Base-by-base conservation (phyloP, 2,329 filamentous ascomycete genomes). In the Tricladium varicosporioides region DNA sequence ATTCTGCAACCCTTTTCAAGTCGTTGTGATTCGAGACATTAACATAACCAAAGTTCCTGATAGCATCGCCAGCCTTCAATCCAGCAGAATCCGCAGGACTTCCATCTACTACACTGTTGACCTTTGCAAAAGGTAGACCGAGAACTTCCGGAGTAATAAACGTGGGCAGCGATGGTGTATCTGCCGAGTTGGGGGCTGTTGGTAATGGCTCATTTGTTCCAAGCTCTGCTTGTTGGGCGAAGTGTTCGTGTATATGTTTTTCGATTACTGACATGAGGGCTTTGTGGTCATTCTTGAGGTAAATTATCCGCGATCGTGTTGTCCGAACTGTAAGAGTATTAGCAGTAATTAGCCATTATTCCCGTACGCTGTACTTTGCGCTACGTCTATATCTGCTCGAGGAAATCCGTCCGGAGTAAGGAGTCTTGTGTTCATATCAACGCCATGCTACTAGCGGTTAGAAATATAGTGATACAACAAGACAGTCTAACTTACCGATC, bases 241-340 rank as follows among this genome's bases (percentile, higher is more conserved):
- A 96, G 70, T 94, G 89, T 63, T 89, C 86, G 70, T 97, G 91
- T n/a, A 99, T 81, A 48, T 86, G 86, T 68, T 87, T 87, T 73
- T 97, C 94, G 65, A 97, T 87, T 57, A 81, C 78, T 57, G 76
- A 75, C 92, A 97, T 97, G 45, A 97, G 76, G 42, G 86, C 85
- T 71, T 95, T 97, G 76, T 96, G 93, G 73, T 99, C 94, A 70
- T 97, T 97, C 63, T 89, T 87, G 42, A 97, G 80, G 64, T 87
- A 81, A 64, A 97, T 94, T 65, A 99, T 96, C 59, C 90, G 86
- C 27, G 92, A 84, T 73, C 94, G 83, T 40, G 92, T 96, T n/a
- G 91, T 96, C 60, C 94, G 90, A 70, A 99, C 91, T 95, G 67
- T 11, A n/a, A 22, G 8, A 13, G 15, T 48, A 45, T 66, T 50